Percentiles rank a stretch among this genome's conserved stretches.
Conservation (phyloP, 2,329 filamentous ascomycete genomes). For the Colletotrichum camelliae region DNA sequence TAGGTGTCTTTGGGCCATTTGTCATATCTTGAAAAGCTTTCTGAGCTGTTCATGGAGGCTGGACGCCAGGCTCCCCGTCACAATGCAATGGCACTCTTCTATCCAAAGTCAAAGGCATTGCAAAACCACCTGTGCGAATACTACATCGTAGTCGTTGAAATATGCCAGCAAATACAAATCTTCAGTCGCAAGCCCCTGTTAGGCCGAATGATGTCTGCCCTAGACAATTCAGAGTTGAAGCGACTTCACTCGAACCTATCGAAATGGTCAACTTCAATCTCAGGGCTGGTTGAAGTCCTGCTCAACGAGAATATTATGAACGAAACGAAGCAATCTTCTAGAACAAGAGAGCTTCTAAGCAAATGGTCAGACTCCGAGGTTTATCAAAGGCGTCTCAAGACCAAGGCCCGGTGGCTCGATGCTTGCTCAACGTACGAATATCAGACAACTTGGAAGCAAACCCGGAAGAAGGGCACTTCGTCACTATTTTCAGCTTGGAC, state of each 20-base stretch:
- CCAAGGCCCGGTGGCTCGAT: too few relatives aligned
- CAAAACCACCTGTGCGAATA: not conserved
- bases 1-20: too few relatives aligned
- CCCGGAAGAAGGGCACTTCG: too few relatives aligned
- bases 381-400: too few relatives aligned
- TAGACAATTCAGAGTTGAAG: not conserved
- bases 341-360: rapidly evolving
- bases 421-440: too few relatives aligned
- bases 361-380: not conserved
- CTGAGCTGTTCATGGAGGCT: not conserved
- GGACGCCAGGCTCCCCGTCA: not conserved
- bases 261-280: not conserved
- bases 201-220: not conserved
- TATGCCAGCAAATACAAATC: not conserved
- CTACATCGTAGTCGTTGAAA: rapidly evolving
- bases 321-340: too few relatives aligned
- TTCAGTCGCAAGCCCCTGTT: rapidly evolving
- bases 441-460: too few relatives aligned
- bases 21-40: not conserved
- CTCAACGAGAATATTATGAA: too few relatives aligned
- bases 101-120: not conserved
- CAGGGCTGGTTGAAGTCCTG: too few relatives aligned
- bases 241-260: not conserved
- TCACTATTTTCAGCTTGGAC: rapidly evolving
- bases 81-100: not conserved